Evolutionary conservation across 345 rosid genomes (phyloP), one percentile per base, ranked within the genome.

Genomic region (Pistacia vera): DNA sequence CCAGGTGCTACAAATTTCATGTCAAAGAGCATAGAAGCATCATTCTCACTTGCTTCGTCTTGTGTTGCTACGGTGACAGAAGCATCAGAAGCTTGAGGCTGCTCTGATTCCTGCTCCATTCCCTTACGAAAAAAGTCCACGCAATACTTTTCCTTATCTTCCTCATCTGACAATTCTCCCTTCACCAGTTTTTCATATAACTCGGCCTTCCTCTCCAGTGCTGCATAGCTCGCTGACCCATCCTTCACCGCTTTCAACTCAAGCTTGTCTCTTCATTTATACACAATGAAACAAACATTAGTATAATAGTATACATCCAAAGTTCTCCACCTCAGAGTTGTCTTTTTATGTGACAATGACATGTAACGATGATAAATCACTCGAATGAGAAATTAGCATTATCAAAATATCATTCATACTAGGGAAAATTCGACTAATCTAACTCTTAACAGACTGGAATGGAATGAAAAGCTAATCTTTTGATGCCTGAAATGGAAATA

Each of bases 121-220:
- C 94, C 92, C 80, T 91, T 96, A 62, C 77, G 90, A 77, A 87
- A 90, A 83, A 92, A 96, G 78, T 93, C 97, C 28, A 93, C 99
- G 83, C 98, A 89, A 66, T 93, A 92, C 84, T 92, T 96, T 86
- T 93, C 97, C 68, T 90, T 72, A 2, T 83, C 97, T 79, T 93
- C 97, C 80, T 96, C 99, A 78, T 96, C 97, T 0, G 97, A 89
- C 6, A 96, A 77, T 79, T 96, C 98, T 76, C 98, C 97, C 52
- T 83, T 89, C 20, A 77, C 88, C 65, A 96, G 85, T 81, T 92
- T 96, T 13, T 93, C 98, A 77, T 93, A 96, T 51, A 96, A 80
- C 74, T 81, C 88, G 5, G 98, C 98, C 81, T 96, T 96, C 88
- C 72, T 96, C 86, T 92, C 97, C 84, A 96, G 79, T 36, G 98